Conservation (phyloP, 1,284 basidiomycete species). For the Cryptococcus neoformans region DNA sequence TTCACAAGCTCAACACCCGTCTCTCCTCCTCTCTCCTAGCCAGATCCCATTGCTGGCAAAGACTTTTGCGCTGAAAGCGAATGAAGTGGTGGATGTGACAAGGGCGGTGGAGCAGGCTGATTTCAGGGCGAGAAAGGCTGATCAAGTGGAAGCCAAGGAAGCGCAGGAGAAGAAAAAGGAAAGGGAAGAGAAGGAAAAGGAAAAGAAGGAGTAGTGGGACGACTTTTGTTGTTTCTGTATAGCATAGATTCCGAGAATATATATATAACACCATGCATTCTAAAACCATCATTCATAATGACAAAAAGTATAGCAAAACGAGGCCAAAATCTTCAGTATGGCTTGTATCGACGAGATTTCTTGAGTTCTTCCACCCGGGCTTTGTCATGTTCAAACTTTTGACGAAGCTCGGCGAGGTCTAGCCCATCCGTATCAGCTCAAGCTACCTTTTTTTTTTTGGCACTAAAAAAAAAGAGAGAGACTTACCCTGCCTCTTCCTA, state of each 20-base stretch:
- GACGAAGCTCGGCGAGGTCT: constrained; percentile 74
- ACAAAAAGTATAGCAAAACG: no score
- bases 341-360: constrained; percentile 72
- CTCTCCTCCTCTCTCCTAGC: constrained; percentile 34
- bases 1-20: constrained; percentile 21
- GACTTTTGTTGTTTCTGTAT: neutral
- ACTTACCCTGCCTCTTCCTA: constrained; percentile 74
- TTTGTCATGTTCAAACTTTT: constrained; percentile 80
- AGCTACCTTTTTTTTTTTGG: no score
- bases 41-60: constrained; percentile 40
- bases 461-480: neutral
- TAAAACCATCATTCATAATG: no score
- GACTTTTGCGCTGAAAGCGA: constrained; percentile 40
- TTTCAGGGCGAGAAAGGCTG: constrained; percentile 27
- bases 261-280: neutral
- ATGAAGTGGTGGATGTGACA: constrained; percentile 48
- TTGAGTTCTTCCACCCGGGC: constrained; percentile 79
- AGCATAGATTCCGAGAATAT: neutral
- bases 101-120: constrained; percentile 51
- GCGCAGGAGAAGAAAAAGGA: constrained; percentile 1
- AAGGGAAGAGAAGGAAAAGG: neutral
- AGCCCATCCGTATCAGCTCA: neutral
- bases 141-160: constrained; percentile 7
- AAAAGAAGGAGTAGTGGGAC: neutral
- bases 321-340: constrained; percentile 57